phyloP scores from a whole-genome alignment of 75 land plant species.

The Adiantum capillusveneris region DNA sequence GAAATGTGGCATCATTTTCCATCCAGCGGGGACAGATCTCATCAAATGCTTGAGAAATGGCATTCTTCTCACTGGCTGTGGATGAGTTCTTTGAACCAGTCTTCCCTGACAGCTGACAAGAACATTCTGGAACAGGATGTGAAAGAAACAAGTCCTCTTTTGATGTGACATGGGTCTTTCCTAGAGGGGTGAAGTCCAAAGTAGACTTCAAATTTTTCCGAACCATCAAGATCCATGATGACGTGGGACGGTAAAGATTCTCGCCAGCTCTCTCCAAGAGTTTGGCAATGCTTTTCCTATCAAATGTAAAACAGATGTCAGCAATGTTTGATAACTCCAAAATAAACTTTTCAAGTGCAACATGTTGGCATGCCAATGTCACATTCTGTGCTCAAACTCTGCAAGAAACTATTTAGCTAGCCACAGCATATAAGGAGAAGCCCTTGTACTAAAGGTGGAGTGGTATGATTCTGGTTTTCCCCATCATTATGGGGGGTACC shows the following conservation, averaged over 20 bases:
- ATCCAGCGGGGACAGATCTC: slow-evolving; percentile 57
- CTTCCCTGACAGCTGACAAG: slow-evolving; percentile 25
- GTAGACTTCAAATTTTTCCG: slow-evolving; percentile 47
- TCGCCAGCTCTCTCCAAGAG: slow-evolving; percentile 40
- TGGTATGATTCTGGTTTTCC: too few species aligned
- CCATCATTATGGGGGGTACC: too few species aligned
- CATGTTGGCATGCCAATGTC: too few species aligned
- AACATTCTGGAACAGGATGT: slow-evolving; percentile 78
- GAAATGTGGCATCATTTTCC: slow-evolving; percentile 9
- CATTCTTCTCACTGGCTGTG: not conserved
- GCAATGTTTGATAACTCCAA: too few species aligned
- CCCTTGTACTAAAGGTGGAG: too few species aligned
- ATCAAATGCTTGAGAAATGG: slow-evolving; percentile 11
- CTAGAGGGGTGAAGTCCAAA: slow-evolving; percentile 35
- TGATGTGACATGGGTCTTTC: slow-evolving; percentile 19
- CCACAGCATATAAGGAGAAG: too few species aligned
- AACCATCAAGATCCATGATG: slow-evolving; percentile 48
- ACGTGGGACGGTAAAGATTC: slow-evolving; percentile 44
- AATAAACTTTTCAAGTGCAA: too few species aligned
- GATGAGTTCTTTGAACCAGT: slow-evolving; percentile 3
- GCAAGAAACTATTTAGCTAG: too few species aligned
- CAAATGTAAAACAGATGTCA: too few species aligned
- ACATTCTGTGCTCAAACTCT: too few species aligned
- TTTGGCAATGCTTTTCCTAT: slow-evolving; percentile 48
- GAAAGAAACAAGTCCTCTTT: slow-evolving; percentile 54